Evolutionary conservation across 2,329 filamentous ascomycete species (phyloP), one percentile per base, ranked within the genome.

Genomic region (Trichoderma endophyticum): DNA sequence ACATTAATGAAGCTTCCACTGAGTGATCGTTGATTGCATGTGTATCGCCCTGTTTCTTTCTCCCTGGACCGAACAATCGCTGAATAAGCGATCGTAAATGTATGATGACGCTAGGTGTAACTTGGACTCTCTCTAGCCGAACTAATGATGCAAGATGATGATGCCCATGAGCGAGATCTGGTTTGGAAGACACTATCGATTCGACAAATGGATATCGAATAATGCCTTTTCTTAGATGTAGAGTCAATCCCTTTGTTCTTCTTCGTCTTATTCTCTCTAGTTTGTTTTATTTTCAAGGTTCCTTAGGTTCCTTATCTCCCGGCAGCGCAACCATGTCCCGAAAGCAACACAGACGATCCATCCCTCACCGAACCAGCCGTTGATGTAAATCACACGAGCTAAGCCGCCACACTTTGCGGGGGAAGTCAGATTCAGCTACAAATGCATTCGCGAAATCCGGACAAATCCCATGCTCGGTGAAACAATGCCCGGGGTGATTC

Each of bases 11-110:
- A 64, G 62, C 43, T 54, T 36, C 30, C 34, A 15, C 48, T 21
- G 28, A 14, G 18, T 60, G 28, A 34, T 8, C 18, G 28, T 21
- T 68, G 51, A 9, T 30, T 57, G 51, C 21, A 57, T 57, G 64
- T 36, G 12, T 14, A 15, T 6, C 24, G 18, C 54, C 64, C 39
- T n/a, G 8, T 8, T 32, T 28, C 14, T 12, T n/a, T 21, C 36
- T 64, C 39, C 24, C 62, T 21, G 51, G 15, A 18, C 34, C 9
- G 21, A 51, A 21, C 48, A 51, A 24, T 51, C 48, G 48, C 64
- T 69, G 32, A 69, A 61, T 61, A 69, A 69, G 56, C 66, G 57
- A 60, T 69, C 56, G 66, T 48, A 61, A n/a, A 60, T 61, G 65
- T n/a, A 30, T 24, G 66, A 61, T 61, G 66, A 61, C 66, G 56